Percentiles rank a stretch among this genome's conserved stretches.
phyloP scores from a whole-genome alignment of 1,139 yeast genomes.

The Yamadazyma jaroonii region DNA sequence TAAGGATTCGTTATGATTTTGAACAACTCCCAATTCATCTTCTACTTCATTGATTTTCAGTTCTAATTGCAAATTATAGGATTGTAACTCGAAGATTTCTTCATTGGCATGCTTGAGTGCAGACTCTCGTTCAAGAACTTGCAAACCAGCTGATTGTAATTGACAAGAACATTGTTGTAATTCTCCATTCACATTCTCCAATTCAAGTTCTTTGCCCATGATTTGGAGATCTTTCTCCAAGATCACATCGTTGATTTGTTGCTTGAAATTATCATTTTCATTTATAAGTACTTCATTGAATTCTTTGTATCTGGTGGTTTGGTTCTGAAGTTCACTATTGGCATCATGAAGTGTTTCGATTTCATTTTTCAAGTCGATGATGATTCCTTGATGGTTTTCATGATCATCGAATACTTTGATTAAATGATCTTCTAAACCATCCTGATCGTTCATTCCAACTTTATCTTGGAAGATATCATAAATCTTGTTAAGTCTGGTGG shows the following conservation, averaged over 20 bases:
- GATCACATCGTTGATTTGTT: slow-evolving; percentile 3
- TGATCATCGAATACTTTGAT: background rate
- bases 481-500: background rate
- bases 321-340: background rate
- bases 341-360: background rate
- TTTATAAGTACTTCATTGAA: background rate
- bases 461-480: background rate
- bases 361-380: background rate
- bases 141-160: background rate
- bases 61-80: slow-evolving; percentile 1
- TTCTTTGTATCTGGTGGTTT: background rate
- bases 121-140: slow-evolving; percentile 1
- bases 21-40: background rate
- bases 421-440: background rate
- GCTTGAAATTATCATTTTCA: background rate
- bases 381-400: background rate
- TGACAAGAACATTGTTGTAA: background rate
- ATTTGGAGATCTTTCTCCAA: slow-evolving; percentile 4
- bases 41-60: background rate
- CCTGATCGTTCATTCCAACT: background rate
- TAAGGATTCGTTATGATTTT: background rate
- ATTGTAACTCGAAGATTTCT: slow-evolving; percentile 3
- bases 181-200: slow-evolving; percentile 3
- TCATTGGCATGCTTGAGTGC: background rate
- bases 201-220: slow-evolving; percentile 5